phyloP scores from a whole-genome alignment of 108 stramenopile genomes.

The Fistulifera pelliculosa region DNA sequence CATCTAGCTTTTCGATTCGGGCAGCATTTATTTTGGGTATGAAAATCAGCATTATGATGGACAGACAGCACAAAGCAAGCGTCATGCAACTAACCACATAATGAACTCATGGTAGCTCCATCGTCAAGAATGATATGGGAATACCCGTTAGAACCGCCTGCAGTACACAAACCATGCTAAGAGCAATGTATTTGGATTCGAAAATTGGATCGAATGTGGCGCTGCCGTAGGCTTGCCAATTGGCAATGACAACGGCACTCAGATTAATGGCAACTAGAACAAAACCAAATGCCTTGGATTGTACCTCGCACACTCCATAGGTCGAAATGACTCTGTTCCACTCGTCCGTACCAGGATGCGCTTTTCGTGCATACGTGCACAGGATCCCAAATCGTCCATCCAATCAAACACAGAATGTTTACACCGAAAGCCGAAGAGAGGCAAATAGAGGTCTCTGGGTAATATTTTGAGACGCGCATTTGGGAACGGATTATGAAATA shows the following conservation, averaged over 20 bases:
- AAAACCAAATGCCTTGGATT: background rate
- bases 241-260: slow-evolving; percentile 19
- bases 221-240: slow-evolving; percentile 26
- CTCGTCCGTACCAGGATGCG: slow-evolving; percentile 5
- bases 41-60: slow-evolving; percentile 27
- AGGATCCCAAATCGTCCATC: slow-evolving; percentile 31
- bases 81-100: slow-evolving; percentile 15
- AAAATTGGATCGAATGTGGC: slow-evolving; percentile 25
- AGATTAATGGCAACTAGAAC: slow-evolving; percentile 16
- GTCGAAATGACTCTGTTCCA: slow-evolving; percentile 16
- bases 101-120: slow-evolving; percentile 13
- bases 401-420: slow-evolving; percentile 15
- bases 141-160: slow-evolving; percentile 25
- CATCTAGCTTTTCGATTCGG: no score
- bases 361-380: slow-evolving; percentile 7
- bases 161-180: slow-evolving; percentile 20
- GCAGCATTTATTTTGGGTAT: slow-evolving; percentile 23
- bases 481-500: slow-evolving; percentile 5
- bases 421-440: slow-evolving; percentile 18
- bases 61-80: slow-evolving; percentile 13
- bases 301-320: slow-evolving; percentile 9
- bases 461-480: no score
- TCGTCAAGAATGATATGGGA: slow-evolving; percentile 20
- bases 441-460: slow-evolving; percentile 24
- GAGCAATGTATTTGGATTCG: slow-evolving; percentile 23